Evolutionary conservation across 805 yeast species (phyloP), one percentile per base, ranked within the genome.

Genomic region (Kuraishia floccosa): DNA sequence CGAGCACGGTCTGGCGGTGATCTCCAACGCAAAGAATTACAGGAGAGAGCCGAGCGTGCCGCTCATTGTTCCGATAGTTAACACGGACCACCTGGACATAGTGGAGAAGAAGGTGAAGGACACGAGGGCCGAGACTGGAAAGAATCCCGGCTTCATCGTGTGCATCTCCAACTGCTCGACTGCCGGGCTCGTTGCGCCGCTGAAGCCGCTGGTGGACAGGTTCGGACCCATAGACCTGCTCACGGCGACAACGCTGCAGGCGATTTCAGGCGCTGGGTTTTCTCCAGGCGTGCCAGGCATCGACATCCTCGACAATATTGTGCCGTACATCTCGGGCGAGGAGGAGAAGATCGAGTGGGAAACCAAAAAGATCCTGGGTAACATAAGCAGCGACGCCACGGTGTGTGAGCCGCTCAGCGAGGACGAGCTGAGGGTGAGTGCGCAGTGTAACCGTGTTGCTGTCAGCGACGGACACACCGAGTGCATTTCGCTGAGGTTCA

Each of bases 301-400:
- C 57, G 97, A 91, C 51, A 76, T 89, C 33, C 67, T 91, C 46
- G 98, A 91, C 60, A 91, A 91, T 60, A 70, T 91, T 42, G 85
- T 91, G 34, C 98, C 98, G 25, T 91, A 64, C 68, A 91, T 91
- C 50, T 67, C 86, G 41, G 96, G 97, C 28, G 98, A 91, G 60
- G 98, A 91, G 62, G 98, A 91, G 44, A 91, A 91, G 63, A 84
- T 91, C 46, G 98, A 91, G 60, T 86, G 94, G 93, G 98, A 91
- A 65, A 86, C 97, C 33, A 82, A 84, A 52, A 91, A 91, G 64
- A 91, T 91, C 41, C 68, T 91, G 47, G 96, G 96, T 40, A 51
- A 63, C 32, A 46, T 76, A 23, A 65, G 73, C 32, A 47, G 47
- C 1, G 67, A 58, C 23, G 76, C 74, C 27, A 54, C 58, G 28